Conservation (phyloP, 805 yeast species). For the Jamesozyma piceae region DNA sequence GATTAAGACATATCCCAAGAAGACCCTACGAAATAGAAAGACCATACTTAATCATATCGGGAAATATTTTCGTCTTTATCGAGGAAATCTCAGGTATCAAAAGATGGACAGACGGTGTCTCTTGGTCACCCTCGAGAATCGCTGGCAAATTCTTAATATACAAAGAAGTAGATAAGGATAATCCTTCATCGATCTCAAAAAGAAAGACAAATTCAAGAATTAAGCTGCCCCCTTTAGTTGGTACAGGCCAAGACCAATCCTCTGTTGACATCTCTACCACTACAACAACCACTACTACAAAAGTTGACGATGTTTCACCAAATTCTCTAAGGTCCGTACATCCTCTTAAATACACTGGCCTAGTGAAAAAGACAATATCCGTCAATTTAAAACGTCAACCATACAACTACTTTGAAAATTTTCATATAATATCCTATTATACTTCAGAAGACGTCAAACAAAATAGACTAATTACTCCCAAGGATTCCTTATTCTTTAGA, state of each 20-base stretch:
- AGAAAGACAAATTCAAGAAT: constrained; percentile 8
- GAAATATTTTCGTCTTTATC: constrained; percentile 74
- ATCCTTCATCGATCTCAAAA: constrained; percentile 5
- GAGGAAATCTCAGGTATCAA: constrained; percentile 78
- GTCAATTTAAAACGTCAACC: constrained; percentile 42
- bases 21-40: constrained; percentile 81
- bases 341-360: constrained; percentile 37
- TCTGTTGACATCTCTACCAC: background rate
- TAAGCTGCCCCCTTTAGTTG: constrained; percentile 11
- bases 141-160: constrained; percentile 78
- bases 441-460: constrained; percentile 60
- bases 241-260: constrained; percentile 13
- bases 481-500: constrained; percentile 41
- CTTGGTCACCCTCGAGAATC: constrained; percentile 89
- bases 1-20: constrained; percentile 53
- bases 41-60: constrained; percentile 53
- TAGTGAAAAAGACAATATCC: constrained; percentile 75
- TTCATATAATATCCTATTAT: constrained; percentile 73
- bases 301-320: background rate
- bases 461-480: constrained; percentile 49
- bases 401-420: constrained; percentile 21
- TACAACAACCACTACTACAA: background rate
- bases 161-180: constrained; percentile 40
- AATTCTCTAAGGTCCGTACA: constrained; percentile 7
- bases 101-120: constrained; percentile 94